Base-by-base conservation (phyloP, 768 basidiomycete genomes). In the Gymnopilus junonius region DNA sequence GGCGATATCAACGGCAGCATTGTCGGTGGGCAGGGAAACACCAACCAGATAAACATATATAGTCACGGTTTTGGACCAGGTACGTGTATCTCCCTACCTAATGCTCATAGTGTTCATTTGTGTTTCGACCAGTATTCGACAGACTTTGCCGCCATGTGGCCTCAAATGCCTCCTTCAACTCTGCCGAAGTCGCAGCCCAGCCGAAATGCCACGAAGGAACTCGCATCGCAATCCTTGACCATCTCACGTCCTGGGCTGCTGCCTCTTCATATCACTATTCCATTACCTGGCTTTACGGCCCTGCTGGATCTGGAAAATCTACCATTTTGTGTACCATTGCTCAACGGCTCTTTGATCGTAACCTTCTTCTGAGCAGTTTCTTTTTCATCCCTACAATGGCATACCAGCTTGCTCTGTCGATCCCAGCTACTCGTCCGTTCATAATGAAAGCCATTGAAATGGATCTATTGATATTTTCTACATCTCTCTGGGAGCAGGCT, bases 351-450 rank as follows among this genome's bases (percentile, higher is more conserved):
- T n/a, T n/a, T n/a, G n/a, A n/a, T n/a, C n/a, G n/a, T n/a, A n/a
- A n/a, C n/a, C n/a, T n/a, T n/a, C n/a, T n/a, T n/a, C n/a, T n/a
- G n/a, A n/a, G n/a, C n/a, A n/a, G n/a, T n/a, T n/a, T n/a, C n/a
- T n/a, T n/a, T n/a, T 40, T 64, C 7, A 48, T 64, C 29, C n/a
- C 56, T 15, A 55, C 66, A 2, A 61, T 64, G 25, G 59, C 48
- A 21, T 60, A 51, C 20, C 48, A 35, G 20, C n/a, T 60, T 7
- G 20, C 3, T 3, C n/a, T 27, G 3, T 1, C n/a, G 14, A 23
- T 35, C 11, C 29, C 59, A 5, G 45, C 17, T n/a, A 50, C 48
- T 34, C 7, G 12, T 14, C 57, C 23, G 31, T 20, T 15, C 39
- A 45, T 45, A 20, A 15, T 12, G 17, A 10, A 15, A 15, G 43